Evolutionary conservation across 805 yeast genomes (phyloP).

Genomic region (Clavispora santaluciae): DNA sequence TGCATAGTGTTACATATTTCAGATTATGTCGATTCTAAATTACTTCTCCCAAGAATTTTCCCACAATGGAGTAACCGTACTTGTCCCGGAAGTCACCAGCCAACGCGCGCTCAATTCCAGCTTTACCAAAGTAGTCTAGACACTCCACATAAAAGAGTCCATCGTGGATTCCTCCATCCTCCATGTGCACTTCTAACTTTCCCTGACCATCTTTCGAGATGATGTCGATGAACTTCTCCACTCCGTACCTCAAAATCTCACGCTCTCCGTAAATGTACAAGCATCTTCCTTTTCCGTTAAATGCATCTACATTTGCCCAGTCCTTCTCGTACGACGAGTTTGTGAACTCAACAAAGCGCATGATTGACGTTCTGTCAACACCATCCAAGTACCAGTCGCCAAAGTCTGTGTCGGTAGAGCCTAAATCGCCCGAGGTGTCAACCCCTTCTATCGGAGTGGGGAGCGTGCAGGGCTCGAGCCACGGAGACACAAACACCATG

Average conservation of each 20-base stretch:
- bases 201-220: constrained; percentile 16
- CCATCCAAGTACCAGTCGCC: constrained; percentile 31
- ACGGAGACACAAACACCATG: constrained; percentile 27
- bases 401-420: constrained; percentile 22
- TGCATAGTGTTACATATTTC: too few species aligned
- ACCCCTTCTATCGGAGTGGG: constrained; percentile 22
- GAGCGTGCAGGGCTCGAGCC: constrained; percentile 29
- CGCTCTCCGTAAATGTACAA: constrained; percentile 28
- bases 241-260: constrained; percentile 27
- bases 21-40: not conserved
- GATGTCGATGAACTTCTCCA: constrained; percentile 21
- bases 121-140: constrained; percentile 22
- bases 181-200: constrained; percentile 18
- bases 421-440: constrained; percentile 28
- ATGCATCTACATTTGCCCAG: constrained; percentile 24
- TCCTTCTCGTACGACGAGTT: constrained; percentile 19
- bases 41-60: constrained; percentile 15
- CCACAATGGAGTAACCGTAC: constrained; percentile 13
- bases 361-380: constrained; percentile 9
- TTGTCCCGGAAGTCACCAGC: constrained; percentile 22
- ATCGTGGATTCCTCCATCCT: constrained; percentile 34
- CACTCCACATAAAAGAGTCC: constrained; percentile 31
- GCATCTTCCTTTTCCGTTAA: constrained; percentile 17
- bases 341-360: constrained; percentile 20
- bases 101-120: constrained; percentile 19